Conservation (phyloP, 176 grass and related monocot species). For the Tillandsia fasciculata region DNA sequence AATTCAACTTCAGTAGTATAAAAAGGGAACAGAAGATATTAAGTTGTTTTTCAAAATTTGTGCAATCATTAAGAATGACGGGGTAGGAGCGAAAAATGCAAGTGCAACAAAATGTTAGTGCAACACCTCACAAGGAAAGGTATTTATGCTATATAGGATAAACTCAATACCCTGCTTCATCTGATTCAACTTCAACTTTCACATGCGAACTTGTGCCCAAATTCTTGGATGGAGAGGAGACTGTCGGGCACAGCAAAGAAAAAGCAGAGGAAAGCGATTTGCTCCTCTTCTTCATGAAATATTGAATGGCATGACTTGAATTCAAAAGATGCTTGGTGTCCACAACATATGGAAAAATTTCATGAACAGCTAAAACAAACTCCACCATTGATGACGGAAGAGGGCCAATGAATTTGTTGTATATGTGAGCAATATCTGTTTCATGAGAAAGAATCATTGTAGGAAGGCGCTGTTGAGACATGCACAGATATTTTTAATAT, state of each 20-base stretch:
- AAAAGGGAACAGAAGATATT: too few relatives aligned
- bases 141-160: constrained; percentile 13
- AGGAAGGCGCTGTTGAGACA: constrained; percentile 4
- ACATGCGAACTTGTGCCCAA: constrained; percentile 25
- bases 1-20: too few relatives aligned
- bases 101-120: constrained; percentile 5
- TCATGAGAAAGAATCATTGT: constrained; percentile 22
- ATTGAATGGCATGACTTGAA: constrained; percentile 33
- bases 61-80: too few relatives aligned
- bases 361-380: constrained; percentile 53
- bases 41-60: too few relatives aligned
- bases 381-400: constrained; percentile 74
- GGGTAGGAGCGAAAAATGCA: too few relatives aligned
- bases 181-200: constrained; percentile 57
- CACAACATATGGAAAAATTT: constrained; percentile 54
- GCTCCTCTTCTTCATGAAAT: constrained; percentile 64
- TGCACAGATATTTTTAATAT: constrained; percentile 1
- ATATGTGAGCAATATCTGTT: constrained; percentile 83
- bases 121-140: constrained; percentile 2
- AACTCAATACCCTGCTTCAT: constrained; percentile 56
- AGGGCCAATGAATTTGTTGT: constrained; percentile 77
- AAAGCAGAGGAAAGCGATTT: constrained; percentile 91
- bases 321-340: constrained; percentile 88
- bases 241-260: constrained; percentile 52
- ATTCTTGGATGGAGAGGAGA: constrained; percentile 26